phyloP scores from a whole-genome alignment of 768 basidiomycete genomes.

The Xanthoconium stramineum region DNA sequence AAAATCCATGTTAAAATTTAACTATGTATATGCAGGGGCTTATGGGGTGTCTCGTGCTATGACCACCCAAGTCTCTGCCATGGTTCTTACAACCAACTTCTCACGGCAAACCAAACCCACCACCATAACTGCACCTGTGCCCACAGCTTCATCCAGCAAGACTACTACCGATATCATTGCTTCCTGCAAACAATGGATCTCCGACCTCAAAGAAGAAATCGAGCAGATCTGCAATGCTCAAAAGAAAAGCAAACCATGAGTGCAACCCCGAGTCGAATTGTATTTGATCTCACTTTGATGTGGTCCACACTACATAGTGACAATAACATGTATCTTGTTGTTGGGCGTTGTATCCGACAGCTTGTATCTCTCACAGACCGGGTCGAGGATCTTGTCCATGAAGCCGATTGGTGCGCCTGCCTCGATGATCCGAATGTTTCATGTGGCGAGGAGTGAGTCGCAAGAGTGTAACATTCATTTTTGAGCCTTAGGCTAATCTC shows the following conservation, averaged over 20 bases:
- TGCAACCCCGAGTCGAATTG: background rate
- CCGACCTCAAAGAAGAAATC: background rate
- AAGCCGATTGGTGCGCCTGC: background rate
- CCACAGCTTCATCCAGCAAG: too few species aligned
- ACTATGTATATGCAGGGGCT: too few species aligned
- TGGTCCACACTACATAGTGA: background rate
- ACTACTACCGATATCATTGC: background rate
- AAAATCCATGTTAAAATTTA: too few species aligned
- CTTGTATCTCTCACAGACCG: too few species aligned
- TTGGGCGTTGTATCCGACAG: background rate
- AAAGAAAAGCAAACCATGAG: background rate
- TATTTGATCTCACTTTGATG: too few species aligned
- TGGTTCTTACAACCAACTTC: too few species aligned
- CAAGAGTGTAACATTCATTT: background rate
- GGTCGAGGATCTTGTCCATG: too few species aligned
- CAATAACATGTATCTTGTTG: background rate
- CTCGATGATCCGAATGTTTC: background rate
- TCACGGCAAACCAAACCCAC: too few species aligned
- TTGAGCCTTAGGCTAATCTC: background rate
- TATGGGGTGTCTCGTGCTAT: too few species aligned
- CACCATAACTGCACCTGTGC: too few species aligned
- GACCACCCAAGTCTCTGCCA: too few species aligned
- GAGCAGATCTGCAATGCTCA: background rate
- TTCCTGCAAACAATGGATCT: background rate
- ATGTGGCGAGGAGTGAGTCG: background rate